phyloP scores from a whole-genome alignment of 2,329 filamentous ascomycete genomes.

The Talaromyces piceae region DNA sequence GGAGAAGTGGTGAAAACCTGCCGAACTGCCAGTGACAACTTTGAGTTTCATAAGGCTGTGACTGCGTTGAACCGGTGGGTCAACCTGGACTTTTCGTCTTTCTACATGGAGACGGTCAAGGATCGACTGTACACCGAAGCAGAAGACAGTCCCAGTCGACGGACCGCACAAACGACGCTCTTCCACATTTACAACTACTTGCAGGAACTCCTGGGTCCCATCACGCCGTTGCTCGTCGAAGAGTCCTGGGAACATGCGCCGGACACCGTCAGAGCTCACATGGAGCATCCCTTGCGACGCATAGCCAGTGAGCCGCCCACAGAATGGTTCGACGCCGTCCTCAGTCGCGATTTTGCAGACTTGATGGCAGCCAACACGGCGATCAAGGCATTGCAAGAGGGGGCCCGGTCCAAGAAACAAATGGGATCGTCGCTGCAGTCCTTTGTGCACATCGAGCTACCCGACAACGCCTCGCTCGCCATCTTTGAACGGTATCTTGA shows the following conservation, averaged over 20 bases:
- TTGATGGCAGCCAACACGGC: slow-evolving; percentile 50
- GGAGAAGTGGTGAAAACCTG: slow-evolving; percentile 58
- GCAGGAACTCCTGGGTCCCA: slow-evolving; percentile 69
- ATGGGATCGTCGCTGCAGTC: slow-evolving; percentile 77
- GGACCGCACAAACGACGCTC: slow-evolving; percentile 50
- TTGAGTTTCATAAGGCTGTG: slow-evolving; percentile 77
- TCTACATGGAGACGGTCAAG: slow-evolving; percentile 90
- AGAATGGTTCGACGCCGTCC: slow-evolving; percentile 36
- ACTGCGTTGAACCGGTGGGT: slow-evolving; percentile 72
- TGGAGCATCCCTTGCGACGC: slow-evolving; percentile 39
- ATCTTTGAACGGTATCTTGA: slow-evolving; percentile 24
- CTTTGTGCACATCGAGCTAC: slow-evolving; percentile 47
- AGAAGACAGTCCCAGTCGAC: slow-evolving; percentile 54
- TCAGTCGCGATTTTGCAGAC: slow-evolving; percentile 40
- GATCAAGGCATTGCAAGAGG: slow-evolving; percentile 69
- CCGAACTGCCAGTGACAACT: slow-evolving; percentile 56
- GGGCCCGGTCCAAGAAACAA: slow-evolving; percentile 60
- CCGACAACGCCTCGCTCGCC: slow-evolving; percentile 13
- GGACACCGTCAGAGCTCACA: slow-evolving; percentile 49
- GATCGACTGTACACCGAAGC: slow-evolving; percentile 84
- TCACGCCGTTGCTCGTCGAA: slow-evolving; percentile 76
- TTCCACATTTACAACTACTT: slow-evolving; percentile 62
- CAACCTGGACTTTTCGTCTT: slow-evolving; percentile 74
- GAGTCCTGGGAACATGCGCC: slow-evolving; percentile 80
- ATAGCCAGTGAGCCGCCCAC: slow-evolving; percentile 22